phyloP scores from a whole-genome alignment of 1,284 basidiomycete species.

The Paramarasmius palmivorus region DNA sequence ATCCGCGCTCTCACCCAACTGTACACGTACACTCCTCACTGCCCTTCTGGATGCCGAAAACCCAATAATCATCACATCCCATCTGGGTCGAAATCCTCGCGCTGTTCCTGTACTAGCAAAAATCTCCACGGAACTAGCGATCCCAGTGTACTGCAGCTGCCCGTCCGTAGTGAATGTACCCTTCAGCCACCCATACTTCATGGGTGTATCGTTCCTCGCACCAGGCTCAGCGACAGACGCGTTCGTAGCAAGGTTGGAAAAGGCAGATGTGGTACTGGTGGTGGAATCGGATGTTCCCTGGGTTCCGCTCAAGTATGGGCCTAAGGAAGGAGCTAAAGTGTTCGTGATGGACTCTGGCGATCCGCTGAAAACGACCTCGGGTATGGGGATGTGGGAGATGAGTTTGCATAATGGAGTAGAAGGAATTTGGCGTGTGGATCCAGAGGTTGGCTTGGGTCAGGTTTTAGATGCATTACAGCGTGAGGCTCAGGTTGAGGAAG shows the following conservation, averaged over 20 bases:
- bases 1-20: constrained; percentile 45
- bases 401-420: constrained; percentile 41
- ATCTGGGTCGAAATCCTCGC: constrained; percentile 55
- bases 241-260: constrained; percentile 37
- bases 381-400: constrained; percentile 54
- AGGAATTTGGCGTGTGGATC: constrained; percentile 57
- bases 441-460: constrained; percentile 51
- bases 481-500: constrained; percentile 16
- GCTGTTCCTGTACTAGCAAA: constrained; percentile 48
- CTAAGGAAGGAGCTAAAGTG: constrained; percentile 43
- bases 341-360: constrained; percentile 66
- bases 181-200: constrained; percentile 54
- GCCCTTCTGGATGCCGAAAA: constrained; percentile 50
- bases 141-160: constrained; percentile 56
- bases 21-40: constrained; percentile 41
- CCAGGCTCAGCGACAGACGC: constrained; percentile 39
- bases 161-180: constrained; percentile 56
- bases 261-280: constrained; percentile 63
- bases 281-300: constrained; percentile 68
- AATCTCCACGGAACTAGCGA: constrained; percentile 50
- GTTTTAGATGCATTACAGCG: constrained; percentile 34
- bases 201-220: constrained; percentile 48
- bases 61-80: constrained; percentile 66
- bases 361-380: constrained; percentile 47
- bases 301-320: constrained; percentile 53